Percentiles rank a stretch among this genome's conserved stretches.
phyloP scores from a whole-genome alignment of 1,284 basidiomycete genomes.

The Vanrija sp. region DNA sequence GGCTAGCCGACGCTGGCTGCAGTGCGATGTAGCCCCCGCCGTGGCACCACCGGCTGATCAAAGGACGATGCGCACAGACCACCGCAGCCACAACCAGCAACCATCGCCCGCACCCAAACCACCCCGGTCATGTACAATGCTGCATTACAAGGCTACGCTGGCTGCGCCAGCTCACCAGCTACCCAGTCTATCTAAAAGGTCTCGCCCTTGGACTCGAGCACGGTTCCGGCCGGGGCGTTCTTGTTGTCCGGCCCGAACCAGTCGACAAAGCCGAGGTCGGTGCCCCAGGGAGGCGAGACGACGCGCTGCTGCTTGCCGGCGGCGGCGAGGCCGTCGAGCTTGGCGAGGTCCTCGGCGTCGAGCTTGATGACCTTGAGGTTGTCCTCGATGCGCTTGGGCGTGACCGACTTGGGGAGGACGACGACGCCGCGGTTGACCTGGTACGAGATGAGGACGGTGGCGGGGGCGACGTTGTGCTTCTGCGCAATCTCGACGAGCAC shows the following conservation, averaged over 20 bases:
- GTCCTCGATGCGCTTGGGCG: constrained; percentile 56
- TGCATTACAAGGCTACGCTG: neutral
- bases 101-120: too few species aligned
- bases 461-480: constrained; percentile 58
- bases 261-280: constrained; percentile 42
- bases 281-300: constrained; percentile 43
- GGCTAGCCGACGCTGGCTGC: too few species aligned
- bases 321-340: constrained; percentile 64
- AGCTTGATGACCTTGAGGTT: constrained; percentile 51
- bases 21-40: too few species aligned
- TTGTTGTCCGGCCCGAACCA: constrained; percentile 45
- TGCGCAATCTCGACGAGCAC: constrained; percentile 61
- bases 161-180: too few species aligned
- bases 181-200: constrained; percentile 3
- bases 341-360: constrained; percentile 58
- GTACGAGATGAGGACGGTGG: constrained; percentile 52
- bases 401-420: constrained; percentile 73
- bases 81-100: too few species aligned
- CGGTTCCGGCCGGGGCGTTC: constrained; percentile 40
- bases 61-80: too few species aligned
- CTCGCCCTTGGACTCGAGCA: constrained; percentile 23
- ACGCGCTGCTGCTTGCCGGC: constrained; percentile 60
- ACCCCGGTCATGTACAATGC: too few species aligned
- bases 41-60: too few species aligned
- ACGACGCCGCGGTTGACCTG: constrained; percentile 54